Evolutionary conservation across 2,329 filamentous ascomycete species (phyloP), one percentile per base, ranked within the genome.

Genomic region (Neophaeococcomyces mojaviensis): DNA sequence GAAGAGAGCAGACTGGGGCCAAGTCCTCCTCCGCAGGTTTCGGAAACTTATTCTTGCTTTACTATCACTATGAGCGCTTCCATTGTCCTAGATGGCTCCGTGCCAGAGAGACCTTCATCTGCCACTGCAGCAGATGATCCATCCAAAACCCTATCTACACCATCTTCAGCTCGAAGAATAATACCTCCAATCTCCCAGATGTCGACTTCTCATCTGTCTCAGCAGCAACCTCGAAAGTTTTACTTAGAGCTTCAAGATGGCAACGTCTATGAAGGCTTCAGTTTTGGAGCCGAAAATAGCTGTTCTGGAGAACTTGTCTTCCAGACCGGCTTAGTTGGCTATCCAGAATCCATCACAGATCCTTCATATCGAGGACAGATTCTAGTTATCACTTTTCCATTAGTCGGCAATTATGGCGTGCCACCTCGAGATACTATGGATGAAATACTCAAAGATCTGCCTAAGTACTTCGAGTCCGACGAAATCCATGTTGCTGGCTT

Each of bases 281-380:
- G 88, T 77, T 98, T 98, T 65, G 92, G 92, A 68, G 89, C 90
- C 54, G 77, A 87, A 62, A 95, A 89, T 78, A 95, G 87, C 72
- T 81, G 94, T 61, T 86, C 90, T 56, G 92, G 92, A 67, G 92
- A 98, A 76, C 77, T 98, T 65, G 92, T 98, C 70, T 98, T 98
- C 74, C 90, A 97, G 77, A 98, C 92, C 48, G 92, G 92, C 68
- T 95, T 97, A 89, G 92, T 97, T 59, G 92, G 92, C 62, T 98
- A 98, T 66, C 89, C 92, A 34, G 92, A 98, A 74, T 94, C 85
- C 39, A 82, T 90, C 76, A 89, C 86, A 61, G 86, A 90, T 61
- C 86, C 86, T 44, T 90, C 86, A 16, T 90, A 90, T 72, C 84
- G 85, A 56, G 86, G 92, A 57, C 90, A 98, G 72, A 95, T 98